phyloP scores from a whole-genome alignment of 2,329 filamentous ascomycete genomes.

The Neodidymelliopsis sp. region DNA sequence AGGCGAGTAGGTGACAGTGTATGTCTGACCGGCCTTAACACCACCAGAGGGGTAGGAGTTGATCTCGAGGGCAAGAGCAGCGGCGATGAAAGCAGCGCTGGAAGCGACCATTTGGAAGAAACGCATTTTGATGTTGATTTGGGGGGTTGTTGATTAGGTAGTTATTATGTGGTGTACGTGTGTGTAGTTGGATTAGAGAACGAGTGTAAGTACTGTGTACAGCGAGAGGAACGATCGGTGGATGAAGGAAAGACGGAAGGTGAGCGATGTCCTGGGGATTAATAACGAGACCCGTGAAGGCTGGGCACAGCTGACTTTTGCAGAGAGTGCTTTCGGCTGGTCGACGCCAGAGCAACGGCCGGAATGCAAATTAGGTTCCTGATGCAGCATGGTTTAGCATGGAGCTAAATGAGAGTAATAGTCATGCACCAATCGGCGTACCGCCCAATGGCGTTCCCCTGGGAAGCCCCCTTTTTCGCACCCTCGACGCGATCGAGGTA shows the following conservation, averaged over 20 bases:
- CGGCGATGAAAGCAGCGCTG: conserved; percentile 47
- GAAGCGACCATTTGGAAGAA: conserved; percentile 59
- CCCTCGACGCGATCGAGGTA: conserved; percentile 18
- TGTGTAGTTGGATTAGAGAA: conserved; percentile 32
- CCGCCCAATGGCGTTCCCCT: conserved; percentile 3
- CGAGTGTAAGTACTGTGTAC: conserved; percentile 37
- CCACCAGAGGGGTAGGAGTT: conserved; percentile 58
- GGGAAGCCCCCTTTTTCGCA: conserved; percentile 31
- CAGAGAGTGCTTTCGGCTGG: conserved; percentile 27
- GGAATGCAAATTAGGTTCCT: conserved; percentile 42
- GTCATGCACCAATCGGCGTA: conserved; percentile 33
- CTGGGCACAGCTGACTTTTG: conserved; percentile 37
- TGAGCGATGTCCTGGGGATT: conserved; percentile 23
- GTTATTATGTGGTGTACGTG: conserved; percentile 23
- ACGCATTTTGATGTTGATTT: conserved; percentile 54
- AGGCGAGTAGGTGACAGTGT: conserved; percentile 59
- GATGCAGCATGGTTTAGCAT: conserved; percentile 27
- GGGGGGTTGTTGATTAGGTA: conserved; percentile 26
- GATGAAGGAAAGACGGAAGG: conserved; percentile 26
- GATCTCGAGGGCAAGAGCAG: conserved; percentile 57
- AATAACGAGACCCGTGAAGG: conserved; percentile 9
- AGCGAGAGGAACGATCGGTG: conserved; percentile 30
- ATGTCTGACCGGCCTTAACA: conserved; percentile 58
- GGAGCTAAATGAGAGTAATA: conserved; percentile 31
- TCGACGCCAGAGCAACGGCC: conserved; percentile 39